A percentile compares a stretch with the other conserved stretches of the same genome.
Evolutionary conservation across 106 monocot genomes (phyloP).

Genomic region (Dendrobium catenatum): DNA sequence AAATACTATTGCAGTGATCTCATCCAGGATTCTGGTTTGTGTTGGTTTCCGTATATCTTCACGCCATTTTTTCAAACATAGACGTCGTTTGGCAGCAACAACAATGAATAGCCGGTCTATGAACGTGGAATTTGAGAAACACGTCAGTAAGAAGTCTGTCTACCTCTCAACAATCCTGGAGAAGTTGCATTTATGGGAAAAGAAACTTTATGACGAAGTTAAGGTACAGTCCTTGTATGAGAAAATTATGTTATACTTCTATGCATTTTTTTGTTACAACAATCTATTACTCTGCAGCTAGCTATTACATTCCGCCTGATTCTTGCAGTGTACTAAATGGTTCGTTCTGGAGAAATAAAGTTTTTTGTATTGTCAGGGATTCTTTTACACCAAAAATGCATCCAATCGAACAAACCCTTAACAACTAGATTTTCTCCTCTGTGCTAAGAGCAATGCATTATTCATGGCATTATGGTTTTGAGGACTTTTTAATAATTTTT

Average conservation of each 20-base stretch:
- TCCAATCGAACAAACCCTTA: no score
- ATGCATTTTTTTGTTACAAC: neutral
- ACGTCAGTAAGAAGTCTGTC: constrained; percentile 20
- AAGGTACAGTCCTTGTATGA: constrained; percentile 20
- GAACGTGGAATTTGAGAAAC: constrained; percentile 8
- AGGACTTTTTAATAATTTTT: no score
- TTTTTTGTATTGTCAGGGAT: neutral
- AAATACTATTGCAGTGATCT: constrained; percentile 43
- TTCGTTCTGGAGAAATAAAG: neutral
- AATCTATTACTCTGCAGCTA: neutral
- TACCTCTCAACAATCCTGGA: constrained; percentile 63
- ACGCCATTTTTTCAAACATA: constrained; percentile 19
- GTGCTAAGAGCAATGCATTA: no score
- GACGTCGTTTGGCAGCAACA: constrained; percentile 10
- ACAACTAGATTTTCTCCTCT: no score
- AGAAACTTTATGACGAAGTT: constrained; percentile 75
- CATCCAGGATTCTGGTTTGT: constrained; percentile 42
- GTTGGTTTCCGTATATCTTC: constrained; percentile 25
- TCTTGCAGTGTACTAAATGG: neutral
- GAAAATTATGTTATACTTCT: neutral
- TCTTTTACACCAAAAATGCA: neutral
- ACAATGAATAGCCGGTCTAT: constrained; percentile 15
- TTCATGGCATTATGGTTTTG: no score
- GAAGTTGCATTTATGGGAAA: constrained; percentile 76
- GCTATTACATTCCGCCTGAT: neutral